A percentile compares a stretch with the other conserved stretches of the same genome.
These are phyloP conservation scores for Platismatia glauca DNA, from an alignment of 495 filamentous ascomycete genomes.

Conservation along the genomic window DNA sequence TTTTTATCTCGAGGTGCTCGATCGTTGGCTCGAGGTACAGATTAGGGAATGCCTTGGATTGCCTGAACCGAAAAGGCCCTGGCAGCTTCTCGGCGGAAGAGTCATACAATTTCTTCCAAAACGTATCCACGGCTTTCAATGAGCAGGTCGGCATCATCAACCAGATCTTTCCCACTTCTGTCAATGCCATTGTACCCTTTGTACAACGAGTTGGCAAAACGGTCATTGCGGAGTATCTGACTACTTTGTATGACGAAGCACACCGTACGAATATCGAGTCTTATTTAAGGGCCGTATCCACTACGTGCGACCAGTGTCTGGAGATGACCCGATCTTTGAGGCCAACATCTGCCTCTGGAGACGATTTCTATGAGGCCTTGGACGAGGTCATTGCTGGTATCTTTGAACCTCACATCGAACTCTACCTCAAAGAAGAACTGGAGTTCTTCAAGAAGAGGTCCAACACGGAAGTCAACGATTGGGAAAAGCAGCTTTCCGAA, in stretches of 20 bases:
- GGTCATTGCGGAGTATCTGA: slow-evolving; percentile 78
- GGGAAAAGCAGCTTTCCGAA: slow-evolving; percentile 86
- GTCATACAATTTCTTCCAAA: slow-evolving; percentile 71
- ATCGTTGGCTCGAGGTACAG: slow-evolving; percentile 64
- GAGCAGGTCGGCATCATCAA: slow-evolving; percentile 79
- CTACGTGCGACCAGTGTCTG: slow-evolving; percentile 75
- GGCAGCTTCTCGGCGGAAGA: slow-evolving; percentile 64
- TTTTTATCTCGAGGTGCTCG: slow-evolving; percentile 81
- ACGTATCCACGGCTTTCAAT: slow-evolving; percentile 62
- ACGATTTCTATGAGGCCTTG: slow-evolving; percentile 47
- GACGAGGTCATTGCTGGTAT: slow-evolving; percentile 54
- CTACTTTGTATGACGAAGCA: slow-evolving; percentile 79
- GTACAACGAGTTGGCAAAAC: slow-evolving; percentile 76
- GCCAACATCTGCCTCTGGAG: slow-evolving; percentile 50
- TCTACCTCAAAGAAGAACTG: slow-evolving; percentile 88
- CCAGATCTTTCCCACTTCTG: slow-evolving; percentile 70
- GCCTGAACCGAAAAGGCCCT: slow-evolving; percentile 54
- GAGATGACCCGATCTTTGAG: slow-evolving; percentile 61
- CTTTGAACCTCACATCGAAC: slow-evolving; percentile 86
- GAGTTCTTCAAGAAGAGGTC: slow-evolving; percentile 69
- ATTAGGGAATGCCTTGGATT: slow-evolving; percentile 72
- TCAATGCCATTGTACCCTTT: slow-evolving; percentile 66
- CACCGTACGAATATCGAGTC: slow-evolving; percentile 65
- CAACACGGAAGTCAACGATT: slow-evolving; percentile 67
- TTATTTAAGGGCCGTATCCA: slow-evolving; percentile 80